Percentiles rank a stretch among this genome's conserved stretches.
phyloP scores from a whole-genome alignment of 352 stramenopile species.

The Phytophthora quininea region DNA sequence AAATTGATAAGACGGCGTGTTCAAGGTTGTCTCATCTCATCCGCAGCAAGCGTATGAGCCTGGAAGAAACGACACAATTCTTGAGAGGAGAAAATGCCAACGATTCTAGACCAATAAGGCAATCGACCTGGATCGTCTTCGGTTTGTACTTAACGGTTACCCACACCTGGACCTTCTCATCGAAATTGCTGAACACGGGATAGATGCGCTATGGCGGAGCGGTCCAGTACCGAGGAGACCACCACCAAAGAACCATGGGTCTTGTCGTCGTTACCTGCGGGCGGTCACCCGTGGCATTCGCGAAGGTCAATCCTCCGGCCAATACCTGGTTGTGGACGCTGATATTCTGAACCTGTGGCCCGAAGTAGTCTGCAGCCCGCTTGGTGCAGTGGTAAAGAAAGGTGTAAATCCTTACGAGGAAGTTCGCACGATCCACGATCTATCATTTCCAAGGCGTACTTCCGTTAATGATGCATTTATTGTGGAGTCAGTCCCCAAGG shows the following conservation, averaged over 20 bases:
- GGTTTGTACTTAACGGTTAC: neutral
- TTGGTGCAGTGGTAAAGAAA: conserved; percentile 12
- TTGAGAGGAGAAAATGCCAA: neutral
- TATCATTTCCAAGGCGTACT: conserved; percentile 2
- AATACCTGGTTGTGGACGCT: conserved; percentile 7
- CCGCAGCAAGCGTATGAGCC: neutral
- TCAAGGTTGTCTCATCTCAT: neutral
- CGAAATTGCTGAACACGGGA: neutral
- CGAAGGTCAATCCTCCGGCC: conserved; percentile 4
- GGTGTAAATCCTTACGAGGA: neutral
- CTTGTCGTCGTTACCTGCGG: neutral
- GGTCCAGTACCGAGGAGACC: neutral
- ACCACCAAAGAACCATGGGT: conserved; percentile 4
- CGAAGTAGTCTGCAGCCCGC: neutral
- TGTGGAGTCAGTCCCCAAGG: neutral
- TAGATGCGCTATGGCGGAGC: neutral
- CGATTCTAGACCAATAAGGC: neutral
- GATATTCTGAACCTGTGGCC: conserved; percentile 3
- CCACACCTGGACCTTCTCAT: neutral
- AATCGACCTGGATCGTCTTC: neutral
- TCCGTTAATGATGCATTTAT: conserved; percentile 10
- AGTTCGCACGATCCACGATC: conserved; percentile 1
- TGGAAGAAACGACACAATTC: neutral
- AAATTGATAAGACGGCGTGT: conserved; percentile 9
- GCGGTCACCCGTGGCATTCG: neutral